phyloP scores from a whole-genome alignment of 2,329 filamentous ascomycete species.

The Phaeophleospora eucalypticola region DNA sequence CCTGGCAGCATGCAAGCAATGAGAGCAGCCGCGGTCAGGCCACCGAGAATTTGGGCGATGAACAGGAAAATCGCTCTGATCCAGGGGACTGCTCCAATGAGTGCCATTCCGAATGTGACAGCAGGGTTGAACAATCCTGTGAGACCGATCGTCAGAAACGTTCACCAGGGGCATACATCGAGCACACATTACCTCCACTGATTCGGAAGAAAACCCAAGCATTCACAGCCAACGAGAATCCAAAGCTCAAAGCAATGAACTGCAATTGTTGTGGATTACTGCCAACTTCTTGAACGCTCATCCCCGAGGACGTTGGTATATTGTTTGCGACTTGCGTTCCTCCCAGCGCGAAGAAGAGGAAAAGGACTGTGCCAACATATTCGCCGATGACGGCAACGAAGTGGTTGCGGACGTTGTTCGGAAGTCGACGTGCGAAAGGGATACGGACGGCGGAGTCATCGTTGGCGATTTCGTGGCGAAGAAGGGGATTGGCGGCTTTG shows the following conservation, averaged over 20 bases:
- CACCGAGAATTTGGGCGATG: slow-evolving; percentile 35
- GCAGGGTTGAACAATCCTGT: slow-evolving; percentile 33
- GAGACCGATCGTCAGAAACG: background rate
- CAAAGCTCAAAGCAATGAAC: slow-evolving; percentile 39
- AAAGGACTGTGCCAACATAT: slow-evolving; percentile 44
- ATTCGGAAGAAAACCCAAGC: slow-evolving; percentile 40
- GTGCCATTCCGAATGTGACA: slow-evolving; percentile 27
- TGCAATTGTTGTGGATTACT: slow-evolving; percentile 36
- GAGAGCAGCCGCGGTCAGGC: slow-evolving; percentile 31
- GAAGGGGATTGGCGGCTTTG: slow-evolving; percentile 26
- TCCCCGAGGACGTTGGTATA: slow-evolving; percentile 25
- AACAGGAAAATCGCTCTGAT: slow-evolving; percentile 34
- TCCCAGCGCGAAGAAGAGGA: slow-evolving; percentile 44
- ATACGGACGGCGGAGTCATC: slow-evolving; percentile 24
- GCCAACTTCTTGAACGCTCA: slow-evolving; percentile 23
- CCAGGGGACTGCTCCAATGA: slow-evolving; percentile 33
- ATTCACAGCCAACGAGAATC: slow-evolving; percentile 40
- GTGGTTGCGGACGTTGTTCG: slow-evolving; percentile 26
- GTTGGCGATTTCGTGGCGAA: slow-evolving; percentile 20
- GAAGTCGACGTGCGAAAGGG: slow-evolving; percentile 21
- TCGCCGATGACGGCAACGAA: slow-evolving; percentile 35
- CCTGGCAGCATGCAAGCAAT: slow-evolving; percentile 36
- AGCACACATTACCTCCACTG: slow-evolving; percentile 30
- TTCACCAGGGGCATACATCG: background rate
- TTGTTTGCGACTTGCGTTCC: slow-evolving; percentile 45